Base-by-base conservation (phyloP, 2,329 filamentous ascomycete species). In the Periconia macrospinosa region DNA sequence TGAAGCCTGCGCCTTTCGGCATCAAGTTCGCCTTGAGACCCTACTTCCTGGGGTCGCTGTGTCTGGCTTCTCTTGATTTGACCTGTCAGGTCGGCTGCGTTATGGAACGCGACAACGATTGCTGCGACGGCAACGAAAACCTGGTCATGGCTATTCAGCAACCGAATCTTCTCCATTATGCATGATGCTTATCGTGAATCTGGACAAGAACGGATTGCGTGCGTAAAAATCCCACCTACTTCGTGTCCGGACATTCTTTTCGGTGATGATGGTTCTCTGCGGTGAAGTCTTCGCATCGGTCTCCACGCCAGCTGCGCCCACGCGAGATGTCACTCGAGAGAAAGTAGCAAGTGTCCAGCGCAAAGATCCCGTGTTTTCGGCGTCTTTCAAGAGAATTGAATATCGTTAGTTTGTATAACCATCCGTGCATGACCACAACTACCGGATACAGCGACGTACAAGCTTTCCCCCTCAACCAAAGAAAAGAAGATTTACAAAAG, bases 101-200 rank as follows among this genome's bases (percentile, higher is more conserved):
- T 71, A 55, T 76, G 73, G 57, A 78, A 78, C 8, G 75, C 74
- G 11, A 71, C 74, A 9, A 76, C 65, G 11, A 78, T 70, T 9
- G 75, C 73, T n/a, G 72, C 64, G n/a, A 78, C 73, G 47, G 75
- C 75, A 20, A 67, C 71, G 44, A 74, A 63, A 6, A 76, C 74
- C 67, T 77, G 15, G 19, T 15, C 17, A 41, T 41, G 11, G 2
- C 14, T 30, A 33, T 18, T 48, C 46, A 48, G 46, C 46, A 37
- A 37, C 11, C 11, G 33, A 6, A 13, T 37, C 11, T 37, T 27
- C 23, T 27, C 23, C 5, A 8, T 14, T 37, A 6, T 37, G 5
- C 33, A n/a, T 10, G 5, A 5, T 37, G 33, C 6, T 37, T 5
- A 13, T 37, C 11, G 3, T 37, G 33, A 10, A 10, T n/a, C 11